A percentile compares a stretch with the other conserved stretches of the same genome.
Evolutionary conservation across 129 eudicot genomes (phyloP).

Genomic region (Saposhnikovia divaricata): DNA sequence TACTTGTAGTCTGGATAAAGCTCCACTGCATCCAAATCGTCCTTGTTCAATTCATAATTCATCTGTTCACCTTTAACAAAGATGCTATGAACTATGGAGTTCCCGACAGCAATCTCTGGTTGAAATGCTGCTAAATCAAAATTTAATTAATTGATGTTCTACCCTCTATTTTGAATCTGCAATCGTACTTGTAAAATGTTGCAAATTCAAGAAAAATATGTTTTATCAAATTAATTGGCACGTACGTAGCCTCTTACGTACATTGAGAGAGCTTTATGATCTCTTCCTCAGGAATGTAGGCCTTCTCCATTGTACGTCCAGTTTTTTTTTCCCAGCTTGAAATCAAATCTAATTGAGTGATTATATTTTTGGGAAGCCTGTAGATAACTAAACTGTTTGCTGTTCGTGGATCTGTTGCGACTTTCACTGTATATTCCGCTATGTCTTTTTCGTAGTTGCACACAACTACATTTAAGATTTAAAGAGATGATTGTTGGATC

Average conservation of each 20-base stretch:
- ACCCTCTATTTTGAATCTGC: no score
- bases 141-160: no score
- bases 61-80: slow-evolving; percentile 14
- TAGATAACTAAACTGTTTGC: slow-evolving; percentile 7
- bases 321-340: slow-evolving; percentile 9
- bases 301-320: slow-evolving; percentile 2
- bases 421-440: slow-evolving; percentile 15
- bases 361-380: not conserved
- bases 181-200: no score
- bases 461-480: slow-evolving; percentile 4
- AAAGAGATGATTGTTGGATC: no score
- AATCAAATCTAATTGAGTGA: slow-evolving; percentile 4
- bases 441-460: slow-evolving; percentile 22
- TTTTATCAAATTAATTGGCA: not conserved
- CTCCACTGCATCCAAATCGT: slow-evolving; percentile 15
- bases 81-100: slow-evolving; percentile 17
- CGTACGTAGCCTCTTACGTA: no score
- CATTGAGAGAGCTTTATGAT: not conserved
- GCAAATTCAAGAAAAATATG: no score
- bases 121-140: not conserved
- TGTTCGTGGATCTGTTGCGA: slow-evolving; percentile 6
- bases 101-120: not conserved
- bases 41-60: slow-evolving; percentile 14
- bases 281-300: not conserved
- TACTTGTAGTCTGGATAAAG: slow-evolving; percentile 21